These are phyloP conservation scores for Lentinus brumalis DNA, from an alignment of 768 basidiomycete species.

Conservation along the genomic window DNA sequence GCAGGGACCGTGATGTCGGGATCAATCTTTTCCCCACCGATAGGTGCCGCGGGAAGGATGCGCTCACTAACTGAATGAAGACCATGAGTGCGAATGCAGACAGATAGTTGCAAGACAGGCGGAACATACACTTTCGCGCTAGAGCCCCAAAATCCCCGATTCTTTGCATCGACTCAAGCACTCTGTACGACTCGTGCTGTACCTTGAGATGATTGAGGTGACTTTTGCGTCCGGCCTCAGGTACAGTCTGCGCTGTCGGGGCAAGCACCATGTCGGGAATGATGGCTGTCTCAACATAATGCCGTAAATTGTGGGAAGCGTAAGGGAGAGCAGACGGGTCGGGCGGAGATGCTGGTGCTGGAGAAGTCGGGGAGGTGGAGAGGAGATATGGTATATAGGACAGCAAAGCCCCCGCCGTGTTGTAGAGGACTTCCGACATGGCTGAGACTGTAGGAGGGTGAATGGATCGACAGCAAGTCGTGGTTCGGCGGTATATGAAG, in stretches of 20 bases:
- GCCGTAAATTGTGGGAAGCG: conserved; percentile 7
- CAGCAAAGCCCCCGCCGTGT: no score
- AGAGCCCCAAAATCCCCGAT: no score
- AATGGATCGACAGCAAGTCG: no score
- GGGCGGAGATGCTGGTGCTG: neutral
- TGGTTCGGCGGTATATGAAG: no score
- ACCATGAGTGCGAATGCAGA: no score
- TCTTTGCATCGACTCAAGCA: conserved; percentile 1
- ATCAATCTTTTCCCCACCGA: no score
- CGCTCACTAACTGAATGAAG: no score
- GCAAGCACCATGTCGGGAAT: conserved; percentile 25
- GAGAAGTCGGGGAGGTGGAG: neutral
- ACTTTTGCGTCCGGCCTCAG: conserved; percentile 38
- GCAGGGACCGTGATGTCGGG: conserved; percentile 28
- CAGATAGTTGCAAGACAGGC: no score
- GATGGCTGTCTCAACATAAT: conserved; percentile 3
- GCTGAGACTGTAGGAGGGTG: no score
- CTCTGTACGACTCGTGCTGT: conserved; percentile 51
- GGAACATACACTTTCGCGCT: no score
- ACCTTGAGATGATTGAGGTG: conserved; percentile 44
- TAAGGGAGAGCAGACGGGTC: neutral
- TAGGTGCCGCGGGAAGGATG: no score
- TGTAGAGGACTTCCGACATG: no score
- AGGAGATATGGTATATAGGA: neutral
- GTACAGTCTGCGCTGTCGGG: conserved; percentile 10